Evolutionary conservation across 75 land plant species (phyloP).

Genomic region (Picea sitchensis): DNA sequence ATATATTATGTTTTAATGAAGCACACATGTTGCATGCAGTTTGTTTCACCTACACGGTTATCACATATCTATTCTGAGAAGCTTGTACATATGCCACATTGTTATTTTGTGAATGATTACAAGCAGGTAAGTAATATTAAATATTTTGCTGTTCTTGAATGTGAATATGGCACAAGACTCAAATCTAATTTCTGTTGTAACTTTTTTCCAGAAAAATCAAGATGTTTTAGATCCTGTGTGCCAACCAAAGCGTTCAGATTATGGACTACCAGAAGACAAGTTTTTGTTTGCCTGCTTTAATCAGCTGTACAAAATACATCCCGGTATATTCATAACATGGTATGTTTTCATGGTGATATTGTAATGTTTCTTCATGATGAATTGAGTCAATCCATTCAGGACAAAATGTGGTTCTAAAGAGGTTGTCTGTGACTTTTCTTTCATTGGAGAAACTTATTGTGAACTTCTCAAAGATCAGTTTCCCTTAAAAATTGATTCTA

Average conservation of each 20-base stretch:
- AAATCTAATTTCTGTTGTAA: background rate
- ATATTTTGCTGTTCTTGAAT: background rate
- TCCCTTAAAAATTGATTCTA: background rate
- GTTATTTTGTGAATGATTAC: conserved; percentile 62
- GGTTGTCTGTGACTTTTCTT: background rate
- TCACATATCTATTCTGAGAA: conserved; percentile 56
- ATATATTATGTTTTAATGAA: background rate
- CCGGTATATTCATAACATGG: conserved; percentile 44
- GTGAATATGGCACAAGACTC: background rate
- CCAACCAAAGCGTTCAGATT: conserved; percentile 46
- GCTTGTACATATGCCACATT: conserved; percentile 52
- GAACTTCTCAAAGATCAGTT: background rate
- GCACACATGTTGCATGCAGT: conserved; percentile 21
- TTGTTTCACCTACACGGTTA: conserved; percentile 41
- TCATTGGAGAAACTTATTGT: background rate
- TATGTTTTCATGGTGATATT: background rate
- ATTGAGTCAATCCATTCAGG: background rate
- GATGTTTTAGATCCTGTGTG: conserved; percentile 36
- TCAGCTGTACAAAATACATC: conserved; percentile 59
- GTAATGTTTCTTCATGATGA: too few species aligned
- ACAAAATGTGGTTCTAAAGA: background rate
- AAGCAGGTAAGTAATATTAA: conserved; percentile 31
- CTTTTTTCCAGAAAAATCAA: conserved; percentile 33
- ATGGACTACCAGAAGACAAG: conserved; percentile 53
- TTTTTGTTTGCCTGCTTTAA: conserved; percentile 57